Conservation (phyloP, 495 filamentous ascomycete species). For the Xylaria grammica region DNA sequence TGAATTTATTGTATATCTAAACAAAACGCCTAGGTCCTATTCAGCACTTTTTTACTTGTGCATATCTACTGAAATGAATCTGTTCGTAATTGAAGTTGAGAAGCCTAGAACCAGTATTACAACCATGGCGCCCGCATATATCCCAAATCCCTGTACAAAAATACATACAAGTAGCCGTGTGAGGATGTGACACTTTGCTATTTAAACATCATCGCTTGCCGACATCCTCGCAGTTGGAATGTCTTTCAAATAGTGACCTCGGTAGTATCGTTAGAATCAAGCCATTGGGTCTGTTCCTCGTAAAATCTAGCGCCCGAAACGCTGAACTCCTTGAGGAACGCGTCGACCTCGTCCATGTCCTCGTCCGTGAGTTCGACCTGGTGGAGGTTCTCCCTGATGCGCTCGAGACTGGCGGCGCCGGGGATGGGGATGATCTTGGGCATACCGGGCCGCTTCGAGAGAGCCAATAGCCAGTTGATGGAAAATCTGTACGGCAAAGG, state of each 20-base stretch:
- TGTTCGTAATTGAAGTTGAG: too few relatives aligned
- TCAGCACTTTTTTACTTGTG: too few relatives aligned
- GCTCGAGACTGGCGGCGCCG: slow-evolving; percentile 52
- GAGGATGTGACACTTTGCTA: too few relatives aligned
- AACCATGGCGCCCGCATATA: too few relatives aligned
- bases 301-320: slow-evolving; percentile 35
- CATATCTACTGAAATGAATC: too few relatives aligned
- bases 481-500: slow-evolving; percentile 48
- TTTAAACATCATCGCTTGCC: too few relatives aligned
- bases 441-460: slow-evolving; percentile 60
- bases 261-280: slow-evolving; percentile 13
- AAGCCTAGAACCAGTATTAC: too few relatives aligned
- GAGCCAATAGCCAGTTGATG: slow-evolving; percentile 63
- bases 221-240: too few relatives aligned
- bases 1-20: too few relatives aligned
- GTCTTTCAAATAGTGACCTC: slow-evolving; percentile 8
- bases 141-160: too few relatives aligned
- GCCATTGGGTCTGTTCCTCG: not conserved
- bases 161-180: too few relatives aligned
- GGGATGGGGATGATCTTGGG: slow-evolving; percentile 75
- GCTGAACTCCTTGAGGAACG: slow-evolving; percentile 34
- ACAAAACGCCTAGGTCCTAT: too few relatives aligned
- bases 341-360: slow-evolving; percentile 45
- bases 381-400: slow-evolving; percentile 46
- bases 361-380: slow-evolving; percentile 34